Percentiles rank a stretch among this genome's conserved stretches.
Conservation (phyloP, 331 rosid genomes). For the Spiraea crenata region DNA sequence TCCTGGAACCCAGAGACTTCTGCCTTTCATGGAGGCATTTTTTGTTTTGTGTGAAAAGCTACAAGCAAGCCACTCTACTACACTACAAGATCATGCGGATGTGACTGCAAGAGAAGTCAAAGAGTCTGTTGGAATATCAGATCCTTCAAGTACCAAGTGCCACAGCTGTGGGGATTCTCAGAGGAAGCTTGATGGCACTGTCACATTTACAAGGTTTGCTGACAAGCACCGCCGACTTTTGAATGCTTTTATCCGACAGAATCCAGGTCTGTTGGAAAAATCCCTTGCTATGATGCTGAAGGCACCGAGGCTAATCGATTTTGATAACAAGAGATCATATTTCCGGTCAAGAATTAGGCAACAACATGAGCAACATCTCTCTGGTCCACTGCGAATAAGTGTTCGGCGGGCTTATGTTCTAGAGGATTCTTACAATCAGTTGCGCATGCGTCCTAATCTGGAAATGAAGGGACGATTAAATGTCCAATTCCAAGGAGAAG, state of each 20-base stretch:
- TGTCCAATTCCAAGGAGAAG: constrained; percentile 99
- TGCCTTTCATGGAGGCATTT: constrained; percentile 96
- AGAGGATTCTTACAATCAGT: constrained; percentile 95
- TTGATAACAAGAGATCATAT: constrained; percentile 91
- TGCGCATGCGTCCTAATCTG: constrained; percentile 87
- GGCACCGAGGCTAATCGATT: constrained; percentile 95
- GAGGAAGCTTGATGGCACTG: constrained; percentile 68
- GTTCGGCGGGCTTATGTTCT: constrained; percentile 94
- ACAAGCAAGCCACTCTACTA: constrained; percentile 67
- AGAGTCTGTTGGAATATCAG: constrained; percentile 72
- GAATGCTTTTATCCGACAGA: constrained; percentile 95
- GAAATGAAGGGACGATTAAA: constrained; percentile 89
- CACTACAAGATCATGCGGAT: constrained; percentile 62
- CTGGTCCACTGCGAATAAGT: constrained; percentile 85
- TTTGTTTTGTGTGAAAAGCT: constrained; percentile 94
- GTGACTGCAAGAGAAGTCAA: constrained; percentile 92
- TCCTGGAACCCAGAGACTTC: constrained; percentile 93
- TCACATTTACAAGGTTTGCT: constrained; percentile 84
- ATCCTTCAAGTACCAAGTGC: constrained; percentile 34
- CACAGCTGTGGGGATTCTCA: constrained; percentile 52
- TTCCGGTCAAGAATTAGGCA: constrained; percentile 97
- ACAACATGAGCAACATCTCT: constrained; percentile 86
- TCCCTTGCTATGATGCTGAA: constrained; percentile 95
- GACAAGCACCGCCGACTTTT: constrained; percentile 97
- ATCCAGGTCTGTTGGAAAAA: constrained; percentile 90